Evolutionary conservation across 371 early-diverging fungal genomes (phyloP), one percentile per base, ranked within the genome.

Genomic region (Mucor saturninus): DNA sequence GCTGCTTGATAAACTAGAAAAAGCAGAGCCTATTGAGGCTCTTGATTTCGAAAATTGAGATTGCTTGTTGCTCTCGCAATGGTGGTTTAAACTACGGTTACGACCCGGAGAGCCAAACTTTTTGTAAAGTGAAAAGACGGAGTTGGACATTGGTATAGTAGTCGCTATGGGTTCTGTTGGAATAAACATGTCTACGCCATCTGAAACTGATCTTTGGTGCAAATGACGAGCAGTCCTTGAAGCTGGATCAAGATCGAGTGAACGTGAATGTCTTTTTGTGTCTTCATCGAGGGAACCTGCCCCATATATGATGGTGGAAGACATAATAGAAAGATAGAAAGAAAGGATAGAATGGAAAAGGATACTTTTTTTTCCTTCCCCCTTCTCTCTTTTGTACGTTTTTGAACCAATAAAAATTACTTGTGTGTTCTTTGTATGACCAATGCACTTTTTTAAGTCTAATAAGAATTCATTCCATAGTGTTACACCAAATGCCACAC

Each of bases 121-220:
- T 49, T 63, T 68, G 21, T 68, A 63, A 21, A 63, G 56, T 43
- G 68, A 68, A 63, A 68, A 68, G 2, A 62, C 52, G 30, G 62
- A 62, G 13, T 37, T 54, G 6, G 30, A 48, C 3, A 13, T 21
- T 6, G 49, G 7, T 26, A 37, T 35, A 0, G 26, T 48, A 11
- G n/a, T 14, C n/a, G 57, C 11, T 35, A 45, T 57, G 0, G 51
- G 39, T 31, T 50, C 32, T 51, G 31, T 51, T 56, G 46, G 43
- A 2, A 56, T 51, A n/a, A 54, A 51, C 2, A 63, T 6, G 4
- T 62, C 56, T 26, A 65, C 40, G 13, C 65, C 65, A 54, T 69
- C 65, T 31, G 68, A 68, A n/a, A 63, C 63, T 6, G 68, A 68
- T 11, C 64, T 48, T 42, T 62, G 62, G 50, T 68, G 68, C 26